Conservation (phyloP, 306 rosid species). For the Trifolium subterraneum region DNA sequence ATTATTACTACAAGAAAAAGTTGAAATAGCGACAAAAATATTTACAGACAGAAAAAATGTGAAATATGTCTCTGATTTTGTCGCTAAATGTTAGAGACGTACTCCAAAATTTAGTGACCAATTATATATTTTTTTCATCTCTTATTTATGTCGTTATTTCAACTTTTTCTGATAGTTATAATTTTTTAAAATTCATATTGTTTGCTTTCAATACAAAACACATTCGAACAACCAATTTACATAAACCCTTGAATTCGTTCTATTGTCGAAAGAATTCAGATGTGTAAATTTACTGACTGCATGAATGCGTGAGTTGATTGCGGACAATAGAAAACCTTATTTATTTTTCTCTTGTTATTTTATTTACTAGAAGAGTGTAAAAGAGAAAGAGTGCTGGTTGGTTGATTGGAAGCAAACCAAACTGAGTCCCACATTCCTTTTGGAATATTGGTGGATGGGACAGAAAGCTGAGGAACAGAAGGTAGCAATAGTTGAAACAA, state of each 20-base stretch:
- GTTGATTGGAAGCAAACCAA: slow-evolving; percentile 64
- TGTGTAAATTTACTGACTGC: not conserved
- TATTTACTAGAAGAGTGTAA: slow-evolving; percentile 42
- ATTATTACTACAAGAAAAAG: slow-evolving; percentile 12
- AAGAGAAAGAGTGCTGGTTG: slow-evolving; percentile 56
- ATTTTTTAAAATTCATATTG: not conserved
- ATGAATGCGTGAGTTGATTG: not conserved
- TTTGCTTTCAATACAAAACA: not conserved
- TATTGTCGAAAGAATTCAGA: not conserved
- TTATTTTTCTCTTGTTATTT: slow-evolving; percentile 48
- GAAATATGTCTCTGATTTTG: not conserved
- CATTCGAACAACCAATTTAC: not conserved
- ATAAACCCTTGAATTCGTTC: not conserved
- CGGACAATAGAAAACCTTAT: not conserved
- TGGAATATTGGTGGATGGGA: slow-evolving; percentile 94
- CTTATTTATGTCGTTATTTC: not conserved
- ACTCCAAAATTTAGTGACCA: not conserved
- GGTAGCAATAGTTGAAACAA: slow-evolving; percentile 72
- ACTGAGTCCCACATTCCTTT: slow-evolving; percentile 77
- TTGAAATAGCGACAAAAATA: slow-evolving; percentile 12
- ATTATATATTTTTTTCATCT: not conserved
- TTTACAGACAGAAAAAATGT: not conserved
- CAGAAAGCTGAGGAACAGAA: slow-evolving; percentile 98
- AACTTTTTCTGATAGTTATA: not conserved
- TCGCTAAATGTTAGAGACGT: not conserved